A percentile compares a stretch with the other conserved stretches of the same genome.
phyloP scores from a whole-genome alignment of 176 grass and related monocot species.

The Paspalum vaginatum region DNA sequence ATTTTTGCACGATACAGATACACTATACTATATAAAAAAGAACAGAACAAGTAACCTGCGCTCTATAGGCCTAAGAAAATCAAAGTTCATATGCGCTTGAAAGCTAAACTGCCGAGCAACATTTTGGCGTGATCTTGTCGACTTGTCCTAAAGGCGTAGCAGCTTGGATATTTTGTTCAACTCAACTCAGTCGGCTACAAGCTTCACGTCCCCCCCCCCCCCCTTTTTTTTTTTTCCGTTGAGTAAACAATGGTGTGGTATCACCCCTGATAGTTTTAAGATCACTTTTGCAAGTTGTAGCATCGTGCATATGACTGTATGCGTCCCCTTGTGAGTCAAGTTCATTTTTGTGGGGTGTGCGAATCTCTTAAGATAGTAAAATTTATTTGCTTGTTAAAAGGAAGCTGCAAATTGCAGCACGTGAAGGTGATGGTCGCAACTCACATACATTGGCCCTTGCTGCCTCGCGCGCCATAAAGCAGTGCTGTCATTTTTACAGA shows the following conservation, averaged over 20 bases:
- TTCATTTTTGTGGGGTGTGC: background rate
- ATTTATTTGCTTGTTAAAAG: background rate
- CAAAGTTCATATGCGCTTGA: background rate
- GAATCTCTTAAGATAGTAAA: no score
- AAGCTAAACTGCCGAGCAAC: background rate
- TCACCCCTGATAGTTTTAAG: background rate
- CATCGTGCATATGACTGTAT: background rate
- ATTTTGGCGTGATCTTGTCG: background rate
- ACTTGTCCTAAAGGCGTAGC: no score
- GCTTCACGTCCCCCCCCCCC: background rate
- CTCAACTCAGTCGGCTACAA: background rate
- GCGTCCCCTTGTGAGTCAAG: no score
- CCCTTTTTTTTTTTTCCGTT: background rate
- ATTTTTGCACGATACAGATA: no score
- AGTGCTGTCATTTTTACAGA: conserved; percentile 35
- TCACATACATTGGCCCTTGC: background rate
- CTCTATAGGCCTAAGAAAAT: no score
- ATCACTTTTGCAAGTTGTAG: background rate
- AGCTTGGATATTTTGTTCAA: background rate
- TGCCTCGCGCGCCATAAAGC: background rate
- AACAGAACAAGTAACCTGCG: no score
- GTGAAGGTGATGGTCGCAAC: background rate
- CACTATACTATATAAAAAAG: no score
- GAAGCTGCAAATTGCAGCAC: background rate
- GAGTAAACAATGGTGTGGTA: background rate